These are phyloP conservation scores for Cymbidium sinense DNA, from an alignment of 106 monocot species.

Conservation along the genomic window DNA sequence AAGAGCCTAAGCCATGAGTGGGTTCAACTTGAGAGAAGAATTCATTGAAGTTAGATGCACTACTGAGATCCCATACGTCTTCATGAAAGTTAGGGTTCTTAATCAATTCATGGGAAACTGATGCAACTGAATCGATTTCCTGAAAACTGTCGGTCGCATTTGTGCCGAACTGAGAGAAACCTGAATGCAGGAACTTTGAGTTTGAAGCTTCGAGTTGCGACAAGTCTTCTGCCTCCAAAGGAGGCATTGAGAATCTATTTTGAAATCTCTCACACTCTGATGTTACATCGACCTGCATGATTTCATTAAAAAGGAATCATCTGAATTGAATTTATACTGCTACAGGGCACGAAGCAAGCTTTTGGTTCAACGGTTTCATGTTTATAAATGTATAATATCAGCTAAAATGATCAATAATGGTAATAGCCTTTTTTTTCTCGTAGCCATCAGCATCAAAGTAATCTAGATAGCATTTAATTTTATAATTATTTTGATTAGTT, in stretches of 20 bases:
- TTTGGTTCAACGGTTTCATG: no score
- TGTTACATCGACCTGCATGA: slow-evolving; percentile 43
- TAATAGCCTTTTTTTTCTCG: no score
- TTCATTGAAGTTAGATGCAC: slow-evolving; percentile 15
- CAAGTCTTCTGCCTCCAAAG: slow-evolving; percentile 6
- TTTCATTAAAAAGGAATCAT: no score
- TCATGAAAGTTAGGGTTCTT: slow-evolving; percentile 33
- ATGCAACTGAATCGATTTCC: slow-evolving; percentile 59
- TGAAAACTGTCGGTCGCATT: slow-evolving; percentile 39
- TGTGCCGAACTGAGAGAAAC: slow-evolving; percentile 11
- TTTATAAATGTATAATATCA: no score
- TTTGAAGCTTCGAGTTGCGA: slow-evolving; percentile 62
- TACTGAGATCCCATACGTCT: slow-evolving; percentile 25
- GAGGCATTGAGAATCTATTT: slow-evolving; percentile 38
- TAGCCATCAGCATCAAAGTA: no score
- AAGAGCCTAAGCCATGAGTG: no score
- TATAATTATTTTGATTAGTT: no score
- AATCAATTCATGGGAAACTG: slow-evolving; percentile 58
- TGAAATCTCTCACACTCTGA: slow-evolving; percentile 80
- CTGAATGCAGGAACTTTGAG: slow-evolving; percentile 19
- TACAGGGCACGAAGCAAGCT: no score
- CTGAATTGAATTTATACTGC: no score
- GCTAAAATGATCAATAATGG: no score
- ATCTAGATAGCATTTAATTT: no score
- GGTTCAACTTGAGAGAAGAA: slow-evolving; percentile 6